These are phyloP conservation scores for Mucor velutinosus DNA, from an alignment of 371 early-diverging fungal genomes.

Conservation along the genomic window DNA sequence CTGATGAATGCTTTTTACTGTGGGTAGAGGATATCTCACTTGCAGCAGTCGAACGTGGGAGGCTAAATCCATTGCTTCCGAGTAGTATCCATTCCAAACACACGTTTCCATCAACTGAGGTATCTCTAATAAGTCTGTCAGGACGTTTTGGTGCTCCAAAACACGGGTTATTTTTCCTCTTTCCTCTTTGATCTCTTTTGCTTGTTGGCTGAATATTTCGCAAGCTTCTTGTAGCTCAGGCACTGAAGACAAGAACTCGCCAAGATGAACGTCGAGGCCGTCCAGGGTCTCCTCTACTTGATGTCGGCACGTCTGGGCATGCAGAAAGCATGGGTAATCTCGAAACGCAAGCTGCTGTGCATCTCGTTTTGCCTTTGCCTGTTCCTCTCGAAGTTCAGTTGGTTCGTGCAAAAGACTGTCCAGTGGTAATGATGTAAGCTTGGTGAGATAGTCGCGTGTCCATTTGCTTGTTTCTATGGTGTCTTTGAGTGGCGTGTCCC, in stretches of 20 bases:
- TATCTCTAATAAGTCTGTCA: conserved; percentile 73
- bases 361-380: conserved; percentile 59
- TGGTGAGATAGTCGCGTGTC: conserved; percentile 66
- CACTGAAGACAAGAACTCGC: conserved; percentile 45
- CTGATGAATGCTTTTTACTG: conserved; percentile 60
- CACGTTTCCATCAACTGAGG: conserved; percentile 85
- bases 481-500: conserved; percentile 18
- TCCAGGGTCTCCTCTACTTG: conserved; percentile 59
- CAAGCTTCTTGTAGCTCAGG: conserved; percentile 60
- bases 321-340: conserved; percentile 72
- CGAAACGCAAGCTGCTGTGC: conserved; percentile 70
- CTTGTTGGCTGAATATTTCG: conserved; percentile 35
- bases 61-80: conserved; percentile 85
- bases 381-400: conserved; percentile 51
- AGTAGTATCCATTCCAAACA: conserved; percentile 80
- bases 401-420: conserved; percentile 62
- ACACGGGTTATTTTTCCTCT: conserved; percentile 56
- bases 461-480: conserved; percentile 34
- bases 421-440: conserved; percentile 62
- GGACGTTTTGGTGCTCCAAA: conserved; percentile 60
- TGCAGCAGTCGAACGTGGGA: conserved; percentile 70
- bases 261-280: conserved; percentile 54
- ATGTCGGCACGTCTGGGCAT: conserved; percentile 64
- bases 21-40: conserved; percentile 57
- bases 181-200: conserved; percentile 44